Evolutionary conservation across 169 alveolate genomes (phyloP).

Genomic region (Plasmodium gaboni): DNA sequence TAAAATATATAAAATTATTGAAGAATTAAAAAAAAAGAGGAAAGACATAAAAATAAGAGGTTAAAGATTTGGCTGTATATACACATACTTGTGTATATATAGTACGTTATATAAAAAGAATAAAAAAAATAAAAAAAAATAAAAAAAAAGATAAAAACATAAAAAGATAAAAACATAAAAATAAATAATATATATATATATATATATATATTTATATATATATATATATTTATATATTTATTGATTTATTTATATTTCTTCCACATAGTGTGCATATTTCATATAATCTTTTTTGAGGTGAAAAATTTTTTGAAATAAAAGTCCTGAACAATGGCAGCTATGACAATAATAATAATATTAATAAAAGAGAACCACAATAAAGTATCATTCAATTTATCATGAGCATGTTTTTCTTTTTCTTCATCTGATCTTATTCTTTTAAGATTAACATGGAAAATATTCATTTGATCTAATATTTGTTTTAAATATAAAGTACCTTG

Average conservation of each 20-base stretch:
- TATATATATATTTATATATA: neutral
- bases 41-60: too few relatives aligned
- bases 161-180: too few relatives aligned
- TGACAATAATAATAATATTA: slow-evolving; percentile 31
- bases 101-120: too few relatives aligned
- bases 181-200: too few relatives aligned
- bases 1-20: too few relatives aligned
- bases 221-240: neutral
- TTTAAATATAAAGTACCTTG: slow-evolving; percentile 51
- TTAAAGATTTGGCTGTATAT: too few relatives aligned
- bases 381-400: slow-evolving; percentile 68
- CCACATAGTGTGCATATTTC: neutral
- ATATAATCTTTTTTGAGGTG: slow-evolving; percentile 63
- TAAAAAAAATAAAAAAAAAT: too few relatives aligned
- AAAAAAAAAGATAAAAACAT: too few relatives aligned
- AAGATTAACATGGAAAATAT: slow-evolving; percentile 40
- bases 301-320: slow-evolving; percentile 55
- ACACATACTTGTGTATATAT: too few relatives aligned
- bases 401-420: slow-evolving; percentile 56
- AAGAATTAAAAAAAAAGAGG: too few relatives aligned
- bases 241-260: neutral
- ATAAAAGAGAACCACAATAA: slow-evolving; percentile 66
- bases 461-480: slow-evolving; percentile 53
- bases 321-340: slow-evolving; percentile 62
- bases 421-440: slow-evolving; percentile 42